Base-by-base conservation (phyloP, 73 alveolate genomes). In the Blepharisma stoltei region DNA sequence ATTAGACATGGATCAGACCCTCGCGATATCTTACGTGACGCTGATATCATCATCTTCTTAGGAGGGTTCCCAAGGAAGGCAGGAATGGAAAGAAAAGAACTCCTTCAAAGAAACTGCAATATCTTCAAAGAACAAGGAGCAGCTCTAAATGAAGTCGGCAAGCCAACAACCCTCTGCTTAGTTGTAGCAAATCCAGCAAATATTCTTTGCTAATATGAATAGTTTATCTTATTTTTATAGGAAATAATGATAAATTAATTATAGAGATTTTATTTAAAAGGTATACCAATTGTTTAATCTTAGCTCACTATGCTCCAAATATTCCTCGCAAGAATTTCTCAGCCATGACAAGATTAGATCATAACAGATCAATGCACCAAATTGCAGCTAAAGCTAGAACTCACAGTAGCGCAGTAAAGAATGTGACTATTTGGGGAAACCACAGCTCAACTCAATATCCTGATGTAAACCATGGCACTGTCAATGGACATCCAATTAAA, bases 151-250 rank as follows among this genome's bases (percentile, higher is more conserved):
- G 92, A 86, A 81, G 81, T 91, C 83, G 96, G 97, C 50, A 78
- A 84, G 73, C 89, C 92, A 88, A 93, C 88, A 76, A 80, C 81
- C 78, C 94, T 94, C 93, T 84, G 92, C 76, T 77, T 96, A 54
- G 99, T 96, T 23, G 98, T 96, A 43, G 99, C 97, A 37, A 96
- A 96, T 93, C 99, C 99, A 68, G 97, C 98, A 78, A 96, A 96
- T 86, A n/a, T n/a, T n/a, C n/a, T n/a, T n/a, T n/a, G n/a, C n/a
- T n/a, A n/a, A n/a, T n/a, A n/a, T n/a, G n/a, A n/a, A n/a, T n/a
- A n/a, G n/a, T n/a, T n/a, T n/a, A n/a, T n/a, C n/a, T n/a, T n/a
- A n/a, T n/a, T n/a, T n/a, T n/a, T n/a, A n/a, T n/a, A n/a, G n/a
- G n/a, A n/a, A n/a, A n/a, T n/a, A n/a, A n/a, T n/a, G n/a, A n/a